phyloP scores from a whole-genome alignment of 495 filamentous ascomycete species.

The Sordaria brevicollis region DNA sequence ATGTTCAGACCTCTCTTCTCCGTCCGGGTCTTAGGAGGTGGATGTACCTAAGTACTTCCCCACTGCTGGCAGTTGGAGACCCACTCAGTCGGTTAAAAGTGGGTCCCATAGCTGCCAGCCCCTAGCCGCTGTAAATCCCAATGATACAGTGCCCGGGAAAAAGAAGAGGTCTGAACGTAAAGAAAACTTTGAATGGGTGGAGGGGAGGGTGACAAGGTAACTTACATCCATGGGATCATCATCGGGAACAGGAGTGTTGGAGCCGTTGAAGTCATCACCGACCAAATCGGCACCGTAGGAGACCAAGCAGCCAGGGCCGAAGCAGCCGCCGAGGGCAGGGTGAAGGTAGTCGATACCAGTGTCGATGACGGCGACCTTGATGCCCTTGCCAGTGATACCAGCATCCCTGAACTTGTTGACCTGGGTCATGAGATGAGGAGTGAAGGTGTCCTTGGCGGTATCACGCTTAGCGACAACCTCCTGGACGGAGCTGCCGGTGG shows the following conservation, averaged over 20 bases:
- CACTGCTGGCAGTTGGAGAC: slow-evolving; percentile 30
- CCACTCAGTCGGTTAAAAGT: too few species aligned
- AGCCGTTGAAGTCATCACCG: slow-evolving; percentile 38
- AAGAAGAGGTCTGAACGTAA: too few species aligned
- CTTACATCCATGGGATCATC: slow-evolving; percentile 35
- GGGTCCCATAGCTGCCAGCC: too few species aligned
- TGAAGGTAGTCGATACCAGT: slow-evolving; percentile 47
- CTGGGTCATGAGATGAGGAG: slow-evolving; percentile 37
- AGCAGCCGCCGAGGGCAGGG: slow-evolving; percentile 48
- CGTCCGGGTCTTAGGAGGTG: too few species aligned
- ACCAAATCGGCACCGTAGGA: slow-evolving; percentile 44
- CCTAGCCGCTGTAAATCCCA: too few species aligned
- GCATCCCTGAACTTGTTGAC: slow-evolving; percentile 36
- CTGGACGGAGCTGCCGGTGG: slow-evolving; percentile 25
- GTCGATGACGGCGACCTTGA: slow-evolving; percentile 40
- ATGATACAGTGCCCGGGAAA: too few species aligned
- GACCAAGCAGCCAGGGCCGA: slow-evolving; percentile 43
- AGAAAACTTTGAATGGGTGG: too few species aligned
- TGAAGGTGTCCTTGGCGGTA: slow-evolving; percentile 28
- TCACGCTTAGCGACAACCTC: slow-evolving; percentile 19
- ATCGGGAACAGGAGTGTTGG: slow-evolving; percentile 33
- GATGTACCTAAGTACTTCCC: too few species aligned
- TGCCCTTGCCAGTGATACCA: slow-evolving; percentile 32
- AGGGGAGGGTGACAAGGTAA: too few species aligned
- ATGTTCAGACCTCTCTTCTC: too few species aligned